Base-by-base conservation (phyloP, 495 filamentous ascomycete species). In the Chaetomidium leptoderma region DNA sequence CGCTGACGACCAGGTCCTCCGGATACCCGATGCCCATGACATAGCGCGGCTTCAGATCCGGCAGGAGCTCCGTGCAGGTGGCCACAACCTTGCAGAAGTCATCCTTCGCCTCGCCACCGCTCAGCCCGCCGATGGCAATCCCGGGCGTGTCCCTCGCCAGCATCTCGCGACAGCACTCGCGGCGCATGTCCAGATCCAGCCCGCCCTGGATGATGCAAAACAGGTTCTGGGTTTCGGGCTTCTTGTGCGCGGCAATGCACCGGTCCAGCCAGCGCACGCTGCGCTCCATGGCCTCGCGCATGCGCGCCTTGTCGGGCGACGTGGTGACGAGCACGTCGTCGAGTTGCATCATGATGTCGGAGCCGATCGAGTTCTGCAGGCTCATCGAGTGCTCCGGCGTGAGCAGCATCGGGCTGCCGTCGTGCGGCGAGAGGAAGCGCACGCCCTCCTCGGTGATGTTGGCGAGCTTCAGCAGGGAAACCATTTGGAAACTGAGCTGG, bases 161-260 rank as follows among this genome's bases (percentile, higher is more conserved):
- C 95, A 97, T 99, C 71, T 91, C 89, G 42, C 77, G 78, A 55
- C 88, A 91, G 70, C 95, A 97, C 70, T 90, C 78, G 54, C 78
- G 80, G 29, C 93, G 83, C 79, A 97, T 82, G 19, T 93, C 86
- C n/a, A 96, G 74, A 72, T 97, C 91, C 42, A 97, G 71, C 0
- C 93, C 93, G 58, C 93, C 93, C 72, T 99, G 93, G 49, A 99
- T 96, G 63, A 97, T 97, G 69, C 93, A 97, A 68, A 97, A 99
- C n/a, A 99, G 79, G 60, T 97, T 97, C 71, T 99, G 93, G 3
- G 64, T 71, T n/a, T 68, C 65, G 0, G 90, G 91, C 50, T 92
- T 86, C 70, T 86, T 81, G 72, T 97, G 95, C 7, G 91, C 93
- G 35, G 86, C 87, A 30, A 97, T 95, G 69, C 93, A 97, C 3